phyloP scores from a whole-genome alignment of 257 asterid species.

The Ehretia macrophylla region DNA sequence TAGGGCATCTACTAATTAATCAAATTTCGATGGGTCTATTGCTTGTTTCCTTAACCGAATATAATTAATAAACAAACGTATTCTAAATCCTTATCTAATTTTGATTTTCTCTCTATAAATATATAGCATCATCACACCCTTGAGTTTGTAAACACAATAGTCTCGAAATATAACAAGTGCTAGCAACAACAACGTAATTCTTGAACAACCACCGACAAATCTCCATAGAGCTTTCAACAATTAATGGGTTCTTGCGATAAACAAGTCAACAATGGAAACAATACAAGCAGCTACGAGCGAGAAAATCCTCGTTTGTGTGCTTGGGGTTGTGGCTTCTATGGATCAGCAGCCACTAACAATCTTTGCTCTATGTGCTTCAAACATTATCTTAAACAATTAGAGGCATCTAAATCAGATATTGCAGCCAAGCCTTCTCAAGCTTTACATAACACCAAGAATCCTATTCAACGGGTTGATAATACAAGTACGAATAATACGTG shows the following conservation, averaged over 20 bases:
- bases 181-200: background rate
- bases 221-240: too few relatives aligned
- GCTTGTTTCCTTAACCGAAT: too few relatives aligned
- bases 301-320: conserved; percentile 1
- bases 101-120: too few relatives aligned
- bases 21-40: too few relatives aligned
- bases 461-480: background rate
- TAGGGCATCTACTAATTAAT: too few relatives aligned
- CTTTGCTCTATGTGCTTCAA: conserved; percentile 8
- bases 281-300: too few relatives aligned
- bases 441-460: background rate
- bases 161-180: background rate
- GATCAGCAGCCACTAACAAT: conserved; percentile 2
- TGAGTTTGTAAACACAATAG: background rate
- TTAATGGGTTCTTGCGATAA: background rate
- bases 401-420: too few relatives aligned
- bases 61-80: too few relatives aligned
- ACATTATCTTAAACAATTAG: background rate
- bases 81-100: too few relatives aligned
- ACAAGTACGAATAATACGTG: background rate
- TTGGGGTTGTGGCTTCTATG: conserved; percentile 8
- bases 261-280: too few relatives aligned
- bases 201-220: too few relatives aligned
- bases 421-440: background rate
- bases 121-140: background rate